These are phyloP conservation scores for Pythium diclinum DNA, from an alignment of 352 stramenopile genomes.

Conservation along the genomic window DNA sequence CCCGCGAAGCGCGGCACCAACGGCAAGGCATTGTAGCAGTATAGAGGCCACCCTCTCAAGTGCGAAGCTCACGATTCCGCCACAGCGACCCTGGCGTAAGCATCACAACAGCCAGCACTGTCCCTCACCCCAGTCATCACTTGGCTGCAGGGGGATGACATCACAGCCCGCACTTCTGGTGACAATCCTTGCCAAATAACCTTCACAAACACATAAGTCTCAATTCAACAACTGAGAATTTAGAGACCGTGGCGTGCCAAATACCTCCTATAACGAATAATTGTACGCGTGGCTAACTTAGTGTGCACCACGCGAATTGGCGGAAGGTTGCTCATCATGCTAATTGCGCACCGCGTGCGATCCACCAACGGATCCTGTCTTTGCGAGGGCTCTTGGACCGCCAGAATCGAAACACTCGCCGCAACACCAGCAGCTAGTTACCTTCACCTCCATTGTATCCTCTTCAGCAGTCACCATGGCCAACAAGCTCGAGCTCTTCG, in stretches of 20 bases:
- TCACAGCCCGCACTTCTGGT: not conserved
- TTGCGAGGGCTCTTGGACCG: conserved; percentile 1
- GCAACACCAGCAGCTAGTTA: conserved; percentile 1
- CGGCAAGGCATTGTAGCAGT: conserved; percentile 1
- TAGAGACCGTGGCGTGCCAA: not conserved
- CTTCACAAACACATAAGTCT: not conserved
- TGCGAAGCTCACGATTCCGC: not conserved
- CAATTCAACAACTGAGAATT: not conserved
- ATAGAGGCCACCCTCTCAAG: not conserved
- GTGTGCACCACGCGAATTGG: conserved; percentile 5
- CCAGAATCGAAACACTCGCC: conserved; percentile 16
- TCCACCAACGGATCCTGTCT: conserved; percentile 6
- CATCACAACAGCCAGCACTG: not conserved
- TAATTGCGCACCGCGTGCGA: conserved; percentile 5
- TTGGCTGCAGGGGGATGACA: not conserved
- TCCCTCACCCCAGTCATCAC: not conserved
- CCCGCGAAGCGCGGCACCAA: conserved; percentile 14
- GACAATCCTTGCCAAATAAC: not conserved
- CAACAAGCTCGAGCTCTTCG: conserved; percentile 56
- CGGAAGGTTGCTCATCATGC: not conserved
- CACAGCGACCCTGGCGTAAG: not conserved
- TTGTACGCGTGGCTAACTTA: not conserved
- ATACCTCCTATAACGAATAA: conserved; percentile 3
- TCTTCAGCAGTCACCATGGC: conserved; percentile 30
- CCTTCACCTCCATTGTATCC: not conserved